Conservation (phyloP, 2,329 filamentous ascomycete species). For the Penicillium hordei region DNA sequence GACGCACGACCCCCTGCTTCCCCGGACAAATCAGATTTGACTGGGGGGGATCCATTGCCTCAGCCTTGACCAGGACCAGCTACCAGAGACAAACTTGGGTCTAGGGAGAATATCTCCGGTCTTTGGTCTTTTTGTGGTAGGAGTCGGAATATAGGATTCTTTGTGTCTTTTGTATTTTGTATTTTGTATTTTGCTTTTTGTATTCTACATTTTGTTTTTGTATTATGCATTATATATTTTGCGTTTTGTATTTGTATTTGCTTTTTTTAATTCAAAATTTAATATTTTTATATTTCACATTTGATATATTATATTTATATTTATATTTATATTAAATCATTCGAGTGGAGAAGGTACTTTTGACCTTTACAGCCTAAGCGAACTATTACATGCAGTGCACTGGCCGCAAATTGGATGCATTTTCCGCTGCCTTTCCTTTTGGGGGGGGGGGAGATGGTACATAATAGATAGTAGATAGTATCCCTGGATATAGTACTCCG, state of each 20-base stretch:
- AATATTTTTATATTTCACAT: not conserved
- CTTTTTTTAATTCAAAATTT: too few species aligned
- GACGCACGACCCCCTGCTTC: constrained; percentile 35
- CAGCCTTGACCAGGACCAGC: not conserved
- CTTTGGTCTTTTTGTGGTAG: not conserved
- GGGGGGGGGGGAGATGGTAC: too few species aligned
- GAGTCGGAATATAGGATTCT: not conserved
- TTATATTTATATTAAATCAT: not conserved
- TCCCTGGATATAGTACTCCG: too few species aligned
- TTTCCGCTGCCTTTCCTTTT: constrained; percentile 23
- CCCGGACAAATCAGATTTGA: constrained; percentile 33
- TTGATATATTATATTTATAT: not conserved
- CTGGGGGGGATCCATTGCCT: constrained; percentile 11
- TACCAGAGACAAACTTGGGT: constrained; percentile 12
- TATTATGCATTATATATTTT: not conserved
- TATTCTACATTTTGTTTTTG: not conserved
- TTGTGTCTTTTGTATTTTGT: not conserved
- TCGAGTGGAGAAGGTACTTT: constrained; percentile 32
- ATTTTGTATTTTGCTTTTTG: not conserved
- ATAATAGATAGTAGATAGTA: too few species aligned
- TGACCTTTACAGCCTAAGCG: constrained; percentile 25
- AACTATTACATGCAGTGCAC: constrained; percentile 31
- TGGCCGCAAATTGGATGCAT: constrained; percentile 30
- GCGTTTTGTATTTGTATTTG: too few species aligned
- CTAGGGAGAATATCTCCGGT: constrained; percentile 9